These are phyloP conservation scores for Hypocrella siamensis DNA, from an alignment of 2,329 filamentous ascomycete species.

Conservation along the genomic window DNA sequence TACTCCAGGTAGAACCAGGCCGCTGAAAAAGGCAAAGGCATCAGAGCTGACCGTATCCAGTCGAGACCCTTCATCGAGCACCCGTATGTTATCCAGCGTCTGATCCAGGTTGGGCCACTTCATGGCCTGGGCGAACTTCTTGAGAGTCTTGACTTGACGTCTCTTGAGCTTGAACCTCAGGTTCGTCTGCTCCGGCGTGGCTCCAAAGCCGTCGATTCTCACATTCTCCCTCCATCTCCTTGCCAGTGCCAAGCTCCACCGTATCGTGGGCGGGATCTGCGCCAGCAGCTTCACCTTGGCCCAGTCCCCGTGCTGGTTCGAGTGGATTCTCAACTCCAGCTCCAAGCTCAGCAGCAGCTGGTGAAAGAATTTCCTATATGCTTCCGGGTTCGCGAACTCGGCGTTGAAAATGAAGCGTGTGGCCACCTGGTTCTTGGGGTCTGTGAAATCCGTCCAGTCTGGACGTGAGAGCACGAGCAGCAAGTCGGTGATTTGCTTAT, in stretches of 20 bases:
- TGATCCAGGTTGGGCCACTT: conserved; percentile 62
- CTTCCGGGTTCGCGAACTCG: conserved; percentile 34
- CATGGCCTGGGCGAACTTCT: conserved; percentile 53
- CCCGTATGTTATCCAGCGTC: conserved; percentile 45
- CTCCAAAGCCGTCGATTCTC: conserved; percentile 44
- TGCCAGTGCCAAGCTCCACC: conserved; percentile 60
- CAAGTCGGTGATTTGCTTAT: conserved; percentile 58
- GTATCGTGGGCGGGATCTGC: conserved; percentile 53
- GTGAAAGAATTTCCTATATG: conserved; percentile 56
- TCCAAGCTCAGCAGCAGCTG: conserved; percentile 62
- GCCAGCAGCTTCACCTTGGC: conserved; percentile 48
- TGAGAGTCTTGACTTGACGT: conserved; percentile 52
- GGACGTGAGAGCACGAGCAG: conserved; percentile 52
- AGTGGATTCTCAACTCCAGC: conserved; percentile 54
- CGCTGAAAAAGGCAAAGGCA: conserved; percentile 64
- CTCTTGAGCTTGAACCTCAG: conserved; percentile 50
- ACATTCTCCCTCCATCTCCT: conserved; percentile 59
- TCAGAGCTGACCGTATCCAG: conserved; percentile 50
- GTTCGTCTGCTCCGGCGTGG: conserved; percentile 36
- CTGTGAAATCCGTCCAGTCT: conserved; percentile 60
- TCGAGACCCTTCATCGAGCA: conserved; percentile 40
- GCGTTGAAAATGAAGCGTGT: conserved; percentile 57
- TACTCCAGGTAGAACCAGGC: conserved; percentile 54
- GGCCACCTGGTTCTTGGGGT: conserved; percentile 54
- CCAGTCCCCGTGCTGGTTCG: conserved; percentile 41